Percentiles rank a stretch among this genome's conserved stretches.
Evolutionary conservation across 768 basidiomycete genomes (phyloP).

Genomic region (Suillus hirtellus): DNA sequence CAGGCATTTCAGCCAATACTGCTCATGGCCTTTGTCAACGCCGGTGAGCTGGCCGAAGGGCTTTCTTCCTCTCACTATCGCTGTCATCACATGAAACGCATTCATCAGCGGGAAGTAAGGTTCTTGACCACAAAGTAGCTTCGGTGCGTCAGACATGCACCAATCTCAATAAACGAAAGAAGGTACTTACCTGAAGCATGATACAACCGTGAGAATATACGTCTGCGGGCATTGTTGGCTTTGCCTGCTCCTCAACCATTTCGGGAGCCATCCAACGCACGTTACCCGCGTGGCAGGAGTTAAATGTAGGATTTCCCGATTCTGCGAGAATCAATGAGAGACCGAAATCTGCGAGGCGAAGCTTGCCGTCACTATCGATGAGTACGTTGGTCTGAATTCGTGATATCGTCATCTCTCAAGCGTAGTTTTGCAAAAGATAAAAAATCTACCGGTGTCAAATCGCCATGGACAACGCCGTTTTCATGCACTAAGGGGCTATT

Average conservation of each 20-base stretch:
- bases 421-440: background rate
- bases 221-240: conserved; percentile 29
- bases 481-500: conserved; percentile 18
- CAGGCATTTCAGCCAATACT: background rate
- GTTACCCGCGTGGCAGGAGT: conserved; percentile 29
- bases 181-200: conserved; percentile 18
- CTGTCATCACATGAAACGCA: background rate
- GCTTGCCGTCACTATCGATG: conserved; percentile 14
- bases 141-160: background rate
- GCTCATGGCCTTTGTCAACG: background rate
- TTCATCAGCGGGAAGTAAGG: background rate
- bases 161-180: conserved; percentile 7
- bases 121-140: conserved; percentile 1
- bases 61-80: background rate
- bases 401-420: conserved; percentile 4
- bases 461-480: conserved; percentile 37
- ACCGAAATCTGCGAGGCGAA: conserved; percentile 34
- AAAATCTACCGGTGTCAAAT: conserved; percentile 37
- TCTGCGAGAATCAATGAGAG: conserved; percentile 21
- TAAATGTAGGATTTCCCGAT: conserved; percentile 15
- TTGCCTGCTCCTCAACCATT: conserved; percentile 21
- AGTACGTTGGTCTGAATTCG: conserved; percentile 24
- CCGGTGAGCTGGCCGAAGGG: background rate
- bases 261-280: conserved; percentile 44
- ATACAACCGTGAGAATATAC: conserved; percentile 44